These are phyloP conservation scores for Penicillium nucicola DNA, from an alignment of 495 filamentous ascomycete genomes.

Conservation along the genomic window DNA sequence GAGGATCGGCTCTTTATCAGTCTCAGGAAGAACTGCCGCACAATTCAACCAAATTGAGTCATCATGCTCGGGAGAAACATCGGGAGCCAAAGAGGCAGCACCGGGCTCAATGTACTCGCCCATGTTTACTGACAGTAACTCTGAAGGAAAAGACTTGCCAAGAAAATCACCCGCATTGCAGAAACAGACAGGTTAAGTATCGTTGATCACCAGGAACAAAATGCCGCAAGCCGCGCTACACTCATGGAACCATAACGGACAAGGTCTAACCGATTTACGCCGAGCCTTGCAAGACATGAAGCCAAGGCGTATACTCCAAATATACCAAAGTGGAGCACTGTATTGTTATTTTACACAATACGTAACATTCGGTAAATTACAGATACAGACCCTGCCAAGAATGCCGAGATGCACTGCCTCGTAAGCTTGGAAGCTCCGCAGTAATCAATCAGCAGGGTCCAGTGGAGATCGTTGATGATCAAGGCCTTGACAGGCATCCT, in stretches of 20 bases:
- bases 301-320: too few relatives aligned
- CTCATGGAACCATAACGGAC: neutral
- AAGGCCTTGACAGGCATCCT: neutral
- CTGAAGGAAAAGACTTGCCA: neutral
- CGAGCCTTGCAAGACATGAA: neutral
- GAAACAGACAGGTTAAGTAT: neutral
- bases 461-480: neutral
- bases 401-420: slow-evolving; percentile 1
- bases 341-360: neutral
- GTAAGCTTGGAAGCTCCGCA: too few relatives aligned
- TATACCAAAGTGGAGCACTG: neutral
- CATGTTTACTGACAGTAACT: neutral
- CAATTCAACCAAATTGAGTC: neutral
- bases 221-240: neutral
- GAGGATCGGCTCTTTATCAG: neutral
- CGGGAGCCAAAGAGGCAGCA: neutral
- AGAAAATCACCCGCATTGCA: too few relatives aligned
- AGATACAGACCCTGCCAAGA: neutral
- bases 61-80: neutral
- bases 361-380: neutral
- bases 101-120: neutral
- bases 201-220: neutral
- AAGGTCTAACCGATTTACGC: neutral
- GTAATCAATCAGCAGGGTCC: too few relatives aligned
- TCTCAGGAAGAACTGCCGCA: neutral